These are phyloP conservation scores for Aspergillus mulundensis DNA, from an alignment of 495 filamentous ascomycete genomes.

Conservation along the genomic window DNA sequence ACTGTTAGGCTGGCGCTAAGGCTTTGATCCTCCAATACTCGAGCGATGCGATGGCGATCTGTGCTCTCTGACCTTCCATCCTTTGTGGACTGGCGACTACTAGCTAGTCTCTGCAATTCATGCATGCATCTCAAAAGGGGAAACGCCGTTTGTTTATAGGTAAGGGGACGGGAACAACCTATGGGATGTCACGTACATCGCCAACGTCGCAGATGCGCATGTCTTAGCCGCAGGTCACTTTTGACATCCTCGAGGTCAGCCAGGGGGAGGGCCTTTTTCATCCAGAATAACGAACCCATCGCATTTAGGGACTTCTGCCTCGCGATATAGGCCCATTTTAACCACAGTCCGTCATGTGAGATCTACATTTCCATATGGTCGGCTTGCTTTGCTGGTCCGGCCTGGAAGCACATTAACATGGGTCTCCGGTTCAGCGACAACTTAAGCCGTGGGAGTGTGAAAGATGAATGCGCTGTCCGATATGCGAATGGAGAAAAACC, in stretches of 20 bases:
- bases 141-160: constrained; percentile 56
- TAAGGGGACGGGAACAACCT: constrained; percentile 49
- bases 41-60: constrained; percentile 42
- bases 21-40: constrained; percentile 50
- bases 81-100: constrained; percentile 55
- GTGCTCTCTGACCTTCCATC: constrained; percentile 54
- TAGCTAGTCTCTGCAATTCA: constrained; percentile 52
- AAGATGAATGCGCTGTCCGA: constrained; percentile 49
- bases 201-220: constrained; percentile 60
- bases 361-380: constrained; percentile 49
- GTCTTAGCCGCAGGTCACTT: constrained; percentile 56
- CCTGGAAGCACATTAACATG: constrained; percentile 51
- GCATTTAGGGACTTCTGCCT: constrained; percentile 58
- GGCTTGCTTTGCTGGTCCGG: constrained; percentile 45
- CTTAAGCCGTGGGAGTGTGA: constrained; percentile 54
- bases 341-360: constrained; percentile 49
- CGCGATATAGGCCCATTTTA: constrained; percentile 56
- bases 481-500: constrained; percentile 59
- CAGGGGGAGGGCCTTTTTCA: constrained; percentile 59
- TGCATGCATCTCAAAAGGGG: constrained; percentile 49
- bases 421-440: constrained; percentile 44
- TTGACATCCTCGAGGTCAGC: constrained; percentile 50
- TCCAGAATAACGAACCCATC: constrained; percentile 60
- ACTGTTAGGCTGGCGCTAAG: constrained; percentile 49
- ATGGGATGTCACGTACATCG: constrained; percentile 59